Percentiles rank a stretch among this genome's conserved stretches.
These are phyloP conservation scores for Gigaspora rosea DNA, from an alignment of 192 early-diverging fungal genomes.

Conservation along the genomic window DNA sequence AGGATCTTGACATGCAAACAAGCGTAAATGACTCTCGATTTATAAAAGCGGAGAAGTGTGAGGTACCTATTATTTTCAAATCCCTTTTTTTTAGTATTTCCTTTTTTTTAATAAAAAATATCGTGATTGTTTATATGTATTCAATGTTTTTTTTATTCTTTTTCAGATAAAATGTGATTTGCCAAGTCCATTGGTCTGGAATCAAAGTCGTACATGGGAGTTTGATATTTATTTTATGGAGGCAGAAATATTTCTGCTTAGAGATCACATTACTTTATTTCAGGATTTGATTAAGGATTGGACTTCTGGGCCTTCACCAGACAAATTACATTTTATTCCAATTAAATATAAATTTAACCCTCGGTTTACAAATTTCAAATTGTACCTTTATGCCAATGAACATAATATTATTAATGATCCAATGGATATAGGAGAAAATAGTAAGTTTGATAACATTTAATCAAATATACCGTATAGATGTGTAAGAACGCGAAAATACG, in stretches of 20 bases:
- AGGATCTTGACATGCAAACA: slow-evolving; percentile 52
- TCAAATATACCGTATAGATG: background rate
- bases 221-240: slow-evolving; percentile 52
- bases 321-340: slow-evolving; percentile 67
- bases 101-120: background rate
- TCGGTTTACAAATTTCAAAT: slow-evolving; percentile 47
- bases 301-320: slow-evolving; percentile 52
- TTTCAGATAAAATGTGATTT: slow-evolving; percentile 56
- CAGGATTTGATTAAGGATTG: slow-evolving; percentile 74
- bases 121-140: background rate
- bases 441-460: slow-evolving; percentile 43
- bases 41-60: slow-evolving; percentile 49
- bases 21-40: slow-evolving; percentile 72
- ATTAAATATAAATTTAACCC: slow-evolving; percentile 63
- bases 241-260: slow-evolving; percentile 61
- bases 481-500: no score
- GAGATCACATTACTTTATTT: slow-evolving; percentile 75
- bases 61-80: slow-evolving; percentile 43
- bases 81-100: background rate
- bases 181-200: slow-evolving; percentile 72
- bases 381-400: slow-evolving; percentile 73
- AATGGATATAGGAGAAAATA: slow-evolving; percentile 70
- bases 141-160: background rate
- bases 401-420: slow-evolving; percentile 77
- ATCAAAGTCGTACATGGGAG: slow-evolving; percentile 66